Conservation (phyloP, 176 grass and related monocot species). For the Triticum aestivum region IWGSC_CS_RefSeq_v2.1 NC_057794.1:151932561-151933060, state of each 20-base stretch:
- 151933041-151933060: neutral
- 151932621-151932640: neutral
- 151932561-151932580: neutral
- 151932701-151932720: slow-evolving; percentile 9
- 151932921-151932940: neutral
- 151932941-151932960: neutral
- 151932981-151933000: neutral
- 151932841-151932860: neutral
- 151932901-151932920: neutral
- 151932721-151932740: neutral
- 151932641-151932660: neutral
- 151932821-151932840: neutral
- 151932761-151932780: neutral
- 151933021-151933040: neutral
- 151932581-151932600: neutral
- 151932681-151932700: neutral
- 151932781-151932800: neutral
- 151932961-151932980: neutral
- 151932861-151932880: neutral
- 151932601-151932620: neutral
- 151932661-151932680: neutral
- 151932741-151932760: neutral
- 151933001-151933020: neutral
- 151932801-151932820: slow-evolving; percentile 1
- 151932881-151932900: neutral